A percentile compares a stretch with the other conserved stretches of the same genome.
phyloP scores from a whole-genome alignment of 768 basidiomycete genomes.

The Leucocoprinus birnbaumii region DNA sequence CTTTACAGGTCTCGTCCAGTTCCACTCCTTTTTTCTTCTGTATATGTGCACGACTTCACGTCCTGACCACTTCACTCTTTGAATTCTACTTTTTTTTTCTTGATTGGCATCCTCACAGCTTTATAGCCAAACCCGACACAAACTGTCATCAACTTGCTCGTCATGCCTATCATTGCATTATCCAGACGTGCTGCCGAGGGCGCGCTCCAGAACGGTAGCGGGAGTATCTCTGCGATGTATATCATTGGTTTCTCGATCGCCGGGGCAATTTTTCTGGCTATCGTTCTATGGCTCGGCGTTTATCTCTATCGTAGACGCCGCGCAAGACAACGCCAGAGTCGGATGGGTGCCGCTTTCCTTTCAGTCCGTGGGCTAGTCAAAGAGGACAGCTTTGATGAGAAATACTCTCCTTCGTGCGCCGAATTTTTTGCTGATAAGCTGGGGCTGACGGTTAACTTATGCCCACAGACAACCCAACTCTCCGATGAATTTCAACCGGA shows the following conservation, averaged over 20 bases:
- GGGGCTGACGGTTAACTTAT: neutral
- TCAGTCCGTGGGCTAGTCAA: slow-evolving; percentile 45
- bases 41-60: neutral
- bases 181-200: neutral
- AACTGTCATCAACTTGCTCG: neutral
- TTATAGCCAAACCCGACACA: neutral
- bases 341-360: slow-evolving; percentile 40
- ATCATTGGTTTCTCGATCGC: slow-evolving; percentile 52
- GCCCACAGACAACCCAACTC: slow-evolving; percentile 1
- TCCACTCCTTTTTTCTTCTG: slow-evolving; percentile 1
- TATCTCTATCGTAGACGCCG: slow-evolving; percentile 39
- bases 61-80: slow-evolving; percentile 1
- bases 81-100: neutral
- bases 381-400: slow-evolving; percentile 22
- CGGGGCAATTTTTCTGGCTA: slow-evolving; percentile 33
- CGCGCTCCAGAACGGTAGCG: slow-evolving; percentile 10
- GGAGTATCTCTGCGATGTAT: slow-evolving; percentile 25
- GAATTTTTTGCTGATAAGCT: neutral
- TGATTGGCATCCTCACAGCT: neutral
- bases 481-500: slow-evolving; percentile 23
- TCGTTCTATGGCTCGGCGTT: slow-evolving; percentile 41
- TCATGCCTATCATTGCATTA: slow-evolving; percentile 10
- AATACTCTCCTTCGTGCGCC: slow-evolving; percentile 19
- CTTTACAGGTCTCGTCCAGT: neutral
- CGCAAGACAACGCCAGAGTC: slow-evolving; percentile 30